These are phyloP conservation scores for Metschnikowia gruessii DNA, from an alignment of 805 yeast species.

Conservation along the genomic window DNA sequence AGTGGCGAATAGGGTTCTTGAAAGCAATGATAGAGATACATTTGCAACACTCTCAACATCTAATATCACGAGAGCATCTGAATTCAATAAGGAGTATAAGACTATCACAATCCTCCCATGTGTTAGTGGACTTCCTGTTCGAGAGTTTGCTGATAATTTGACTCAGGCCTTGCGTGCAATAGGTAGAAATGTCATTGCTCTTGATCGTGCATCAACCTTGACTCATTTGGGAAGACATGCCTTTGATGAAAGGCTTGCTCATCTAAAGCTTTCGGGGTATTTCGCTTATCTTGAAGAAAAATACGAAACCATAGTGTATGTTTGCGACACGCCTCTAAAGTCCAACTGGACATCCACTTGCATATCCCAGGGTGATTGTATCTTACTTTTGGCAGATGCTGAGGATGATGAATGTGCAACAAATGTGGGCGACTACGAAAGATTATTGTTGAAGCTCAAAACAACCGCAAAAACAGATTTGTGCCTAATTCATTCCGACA, in stretches of 20 bases:
- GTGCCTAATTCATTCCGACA: constrained; percentile 78
- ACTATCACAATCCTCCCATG: constrained; percentile 85
- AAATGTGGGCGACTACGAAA: constrained; percentile 81
- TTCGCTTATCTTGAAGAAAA: constrained; percentile 89
- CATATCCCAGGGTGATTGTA: constrained; percentile 92
- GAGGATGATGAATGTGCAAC: constrained; percentile 53
- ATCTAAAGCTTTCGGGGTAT: constrained; percentile 81
- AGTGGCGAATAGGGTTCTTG: constrained; percentile 62
- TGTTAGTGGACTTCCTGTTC: constrained; percentile 76
- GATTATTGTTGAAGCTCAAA: constrained; percentile 65
- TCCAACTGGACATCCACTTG: constrained; percentile 92
- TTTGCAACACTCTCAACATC: constrained; percentile 24
- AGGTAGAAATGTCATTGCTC: constrained; percentile 68
- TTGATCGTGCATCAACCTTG: constrained; percentile 81
- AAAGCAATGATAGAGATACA: constrained; percentile 12
- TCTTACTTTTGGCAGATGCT: constrained; percentile 86
- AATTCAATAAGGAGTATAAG: constrained; percentile 53
- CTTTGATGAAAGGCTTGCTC: constrained; percentile 76
- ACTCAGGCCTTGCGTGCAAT: constrained; percentile 68
- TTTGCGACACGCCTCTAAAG: constrained; percentile 79
- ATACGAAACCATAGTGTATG: constrained; percentile 82
- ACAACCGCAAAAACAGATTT: constrained; percentile 87
- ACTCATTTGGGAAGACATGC: constrained; percentile 87
- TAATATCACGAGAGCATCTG: constrained; percentile 30
- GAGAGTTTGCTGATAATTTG: constrained; percentile 75